Evolutionary conservation across 441 rosid species (phyloP).

Genomic region (Populus hybrid): DNA sequence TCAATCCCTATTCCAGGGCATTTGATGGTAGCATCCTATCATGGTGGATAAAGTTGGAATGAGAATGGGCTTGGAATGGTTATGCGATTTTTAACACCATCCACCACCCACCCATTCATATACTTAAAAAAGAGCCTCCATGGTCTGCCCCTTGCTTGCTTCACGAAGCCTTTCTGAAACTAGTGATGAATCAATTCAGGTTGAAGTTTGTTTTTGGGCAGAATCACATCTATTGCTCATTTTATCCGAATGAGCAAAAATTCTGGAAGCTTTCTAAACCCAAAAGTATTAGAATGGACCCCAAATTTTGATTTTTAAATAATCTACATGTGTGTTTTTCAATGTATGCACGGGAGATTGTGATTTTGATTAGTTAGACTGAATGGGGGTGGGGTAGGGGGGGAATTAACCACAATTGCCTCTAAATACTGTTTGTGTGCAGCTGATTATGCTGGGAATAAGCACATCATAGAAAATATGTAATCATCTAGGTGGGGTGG

Average conservation of each 20-base stretch:
- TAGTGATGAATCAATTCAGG: neutral
- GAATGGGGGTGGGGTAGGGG: too few relatives aligned
- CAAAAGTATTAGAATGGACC: neutral
- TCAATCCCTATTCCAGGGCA: neutral
- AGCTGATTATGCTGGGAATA: neutral
- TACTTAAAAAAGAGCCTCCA: neutral
- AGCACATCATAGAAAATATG: neutral
- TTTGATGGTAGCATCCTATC: neutral
- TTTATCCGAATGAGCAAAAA: neutral
- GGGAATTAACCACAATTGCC: neutral
- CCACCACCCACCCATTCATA: neutral
- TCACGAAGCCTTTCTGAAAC: neutral
- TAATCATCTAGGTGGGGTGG: neutral
- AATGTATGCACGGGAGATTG: neutral
- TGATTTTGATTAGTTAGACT: neutral
- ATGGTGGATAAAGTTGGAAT: neutral
- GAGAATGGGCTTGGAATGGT: neutral
- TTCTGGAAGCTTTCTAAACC: neutral
- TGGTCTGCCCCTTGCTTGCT: neutral
- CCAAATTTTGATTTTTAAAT: neutral
- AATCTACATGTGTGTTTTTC: neutral
- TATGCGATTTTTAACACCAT: neutral
- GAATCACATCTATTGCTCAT: neutral
- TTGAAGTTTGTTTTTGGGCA: neutral
- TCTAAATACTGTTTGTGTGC: neutral